Base-by-base conservation (phyloP, 768 basidiomycete species). In the Rhodotorula kratochvilovae region DNA sequence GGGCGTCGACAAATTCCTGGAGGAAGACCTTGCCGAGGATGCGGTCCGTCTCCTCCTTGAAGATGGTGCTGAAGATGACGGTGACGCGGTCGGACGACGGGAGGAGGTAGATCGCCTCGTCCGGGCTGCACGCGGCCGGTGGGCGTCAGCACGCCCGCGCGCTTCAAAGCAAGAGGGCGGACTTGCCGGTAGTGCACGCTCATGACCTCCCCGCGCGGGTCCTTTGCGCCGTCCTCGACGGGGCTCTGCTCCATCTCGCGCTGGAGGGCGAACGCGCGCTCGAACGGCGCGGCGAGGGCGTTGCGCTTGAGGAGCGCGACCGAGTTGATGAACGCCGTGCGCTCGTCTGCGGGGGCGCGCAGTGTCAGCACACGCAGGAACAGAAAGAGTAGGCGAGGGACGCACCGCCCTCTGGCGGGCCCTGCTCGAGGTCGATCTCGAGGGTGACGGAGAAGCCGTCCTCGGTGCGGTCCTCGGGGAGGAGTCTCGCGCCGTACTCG, bases 1-100 rank as follows among this genome's bases (percentile, higher is more conserved):
- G 86, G n/a, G 96, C 95, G 83, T 99, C 96, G 43, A 98, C 96
- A 77, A 99, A 99, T 88, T 98, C 96, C 85, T 98, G 96, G 63
- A 99, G 82, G 84, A 99, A 99, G n/a, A 98, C 89, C 80, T 92
- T 94, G 23, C 96, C 96, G 80, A 92, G 92, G 61, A 97, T 91
- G 64, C 93, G 86, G 81, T 99, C 96, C 2, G 95, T 96, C 81
- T 99, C 96, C 78, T 98, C 96, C 75, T 89, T 85, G 83, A 99
- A 99, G 61, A 96, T 85, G 29, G 96, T 99, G 7, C 91, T 93
- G 82, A 99, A 98, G 78, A 97, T 90, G 68, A 97, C 91, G 1
- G 96, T 98, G 62, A 99, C 95, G 71, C 96, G 90, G 84, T 99
- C 96, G 57, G 87, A 86, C 53, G 90, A 88, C 5, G 96, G 92